Evolutionary conservation across 1,139 yeast species (phyloP).

Genomic region (Geotrichum candidum): DNA sequence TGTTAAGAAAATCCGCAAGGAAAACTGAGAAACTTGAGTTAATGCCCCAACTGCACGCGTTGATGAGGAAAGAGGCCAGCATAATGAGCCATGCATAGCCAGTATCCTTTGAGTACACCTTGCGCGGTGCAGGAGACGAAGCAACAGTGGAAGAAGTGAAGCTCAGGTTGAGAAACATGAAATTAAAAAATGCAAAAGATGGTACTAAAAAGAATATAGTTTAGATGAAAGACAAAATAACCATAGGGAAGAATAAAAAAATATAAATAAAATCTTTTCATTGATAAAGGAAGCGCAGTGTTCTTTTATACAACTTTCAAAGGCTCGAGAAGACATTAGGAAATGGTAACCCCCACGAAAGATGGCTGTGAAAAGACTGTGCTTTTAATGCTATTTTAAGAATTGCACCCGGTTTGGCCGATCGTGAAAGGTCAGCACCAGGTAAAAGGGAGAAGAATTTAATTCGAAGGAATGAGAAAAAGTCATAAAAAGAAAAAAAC

Average conservation of each 20-base stretch:
- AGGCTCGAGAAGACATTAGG: background rate
- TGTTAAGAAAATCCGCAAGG: slow-evolving; percentile 47
- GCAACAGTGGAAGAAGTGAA: background rate
- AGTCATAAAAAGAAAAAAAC: background rate
- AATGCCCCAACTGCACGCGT: slow-evolving; percentile 68
- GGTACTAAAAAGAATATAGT: background rate
- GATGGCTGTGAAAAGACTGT: background rate
- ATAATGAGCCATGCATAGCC: slow-evolving; percentile 71
- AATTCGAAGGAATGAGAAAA: background rate
- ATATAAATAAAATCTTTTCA: background rate
- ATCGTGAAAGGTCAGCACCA: background rate
- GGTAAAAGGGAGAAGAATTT: background rate
- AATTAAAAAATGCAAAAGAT: background rate
- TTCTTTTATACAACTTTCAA: background rate
- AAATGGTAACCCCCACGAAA: background rate
- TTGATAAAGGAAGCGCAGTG: background rate
- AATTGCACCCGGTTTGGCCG: background rate
- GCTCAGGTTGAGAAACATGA: background rate
- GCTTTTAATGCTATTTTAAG: background rate
- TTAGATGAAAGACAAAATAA: background rate
- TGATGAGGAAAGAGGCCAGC: slow-evolving; percentile 47
- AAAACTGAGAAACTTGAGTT: slow-evolving; percentile 67
- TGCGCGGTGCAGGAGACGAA: background rate
- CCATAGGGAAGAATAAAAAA: background rate
- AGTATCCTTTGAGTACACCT: slow-evolving; percentile 40